Base-by-base conservation (phyloP, 176 grass and related monocot genomes). In the Phoenix dactylifera region DNA sequence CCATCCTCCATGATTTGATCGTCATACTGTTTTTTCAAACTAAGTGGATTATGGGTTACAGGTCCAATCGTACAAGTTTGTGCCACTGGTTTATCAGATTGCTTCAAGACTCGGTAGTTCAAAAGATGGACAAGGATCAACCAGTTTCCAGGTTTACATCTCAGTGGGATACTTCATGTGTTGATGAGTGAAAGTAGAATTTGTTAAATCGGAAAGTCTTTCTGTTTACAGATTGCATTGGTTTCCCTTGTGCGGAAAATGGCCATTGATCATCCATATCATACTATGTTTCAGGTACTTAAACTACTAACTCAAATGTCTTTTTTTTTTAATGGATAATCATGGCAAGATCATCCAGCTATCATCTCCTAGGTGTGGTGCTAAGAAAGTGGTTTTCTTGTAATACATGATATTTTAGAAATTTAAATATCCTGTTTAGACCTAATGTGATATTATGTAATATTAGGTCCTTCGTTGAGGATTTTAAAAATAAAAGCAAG, bases 41-140 rank as follows among this genome's bases (percentile, higher is more conserved):
- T 44, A 56, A 3, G 55, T 52, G 52, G 50, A 66, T 73, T 56
- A 60, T 89, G 30, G 26, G 54, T 77, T 75, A 57, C 65, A 95
- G 90, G 86, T 87, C 68, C 83, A 77, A 59, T 74, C 79, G 60
- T 95, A 89, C 77, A 95, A 95, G 72, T 95, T 95, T 76, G 74
- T 95, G 84, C 90, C 86, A 17, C 54, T 95, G 64, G 90, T 95
- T 73, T 89, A 95, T 79, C 86, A 95, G 48, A 95, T 95, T 81
- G 86, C 90, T 32, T 95, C 90, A n/a, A 86, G 90, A 83, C 90
- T 95, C 59, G 90, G 90, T 52, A 89, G 83, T 71, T 81, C 74
- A 56, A 89, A 95, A 77, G 85, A 89, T 81, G 76, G 73, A 61
- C 86, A 89, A 23, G 83, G 82, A 25, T 89, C 86, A 48, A 79